Evolutionary conservation across 345 rosid genomes (phyloP).

Genomic region (Salix suchowensis): DNA sequence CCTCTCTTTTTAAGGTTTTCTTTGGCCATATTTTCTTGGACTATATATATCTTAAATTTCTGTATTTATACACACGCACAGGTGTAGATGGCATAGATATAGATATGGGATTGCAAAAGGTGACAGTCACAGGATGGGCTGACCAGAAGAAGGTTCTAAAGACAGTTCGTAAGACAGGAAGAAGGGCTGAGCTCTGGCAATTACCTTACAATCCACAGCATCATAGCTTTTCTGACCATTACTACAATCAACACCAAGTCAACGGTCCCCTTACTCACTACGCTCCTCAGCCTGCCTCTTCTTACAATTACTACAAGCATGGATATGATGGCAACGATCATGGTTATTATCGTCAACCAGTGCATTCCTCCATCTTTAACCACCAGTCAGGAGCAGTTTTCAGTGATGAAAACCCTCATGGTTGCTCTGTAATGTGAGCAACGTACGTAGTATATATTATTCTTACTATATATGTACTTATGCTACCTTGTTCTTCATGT

Average conservation of each 20-base stretch:
- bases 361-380: conserved; percentile 44
- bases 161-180: conserved; percentile 61
- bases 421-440: conserved; percentile 65
- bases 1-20: neutral
- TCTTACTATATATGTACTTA: no score
- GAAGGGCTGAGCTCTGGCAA: conserved; percentile 90
- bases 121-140: conserved; percentile 72
- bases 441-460: neutral
- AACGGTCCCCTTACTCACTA: conserved; percentile 49
- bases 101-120: conserved; percentile 69
- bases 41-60: no score
- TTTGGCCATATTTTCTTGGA: neutral
- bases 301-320: conserved; percentile 84
- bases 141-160: conserved; percentile 78
- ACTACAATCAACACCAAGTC: conserved; percentile 50
- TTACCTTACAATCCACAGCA: conserved; percentile 58
- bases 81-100: conserved; percentile 75
- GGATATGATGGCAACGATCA: conserved; percentile 56
- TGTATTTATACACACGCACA: conserved; percentile 2
- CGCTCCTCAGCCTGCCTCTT: conserved; percentile 57
- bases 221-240: conserved; percentile 21
- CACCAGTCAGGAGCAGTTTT: conserved; percentile 60
- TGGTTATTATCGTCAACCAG: conserved; percentile 40
- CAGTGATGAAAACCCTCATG: conserved; percentile 86
- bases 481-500: neutral